Evolutionary conservation across 352 stramenopile genomes (phyloP).

Genomic region (Phytophthora melonis): DNA sequence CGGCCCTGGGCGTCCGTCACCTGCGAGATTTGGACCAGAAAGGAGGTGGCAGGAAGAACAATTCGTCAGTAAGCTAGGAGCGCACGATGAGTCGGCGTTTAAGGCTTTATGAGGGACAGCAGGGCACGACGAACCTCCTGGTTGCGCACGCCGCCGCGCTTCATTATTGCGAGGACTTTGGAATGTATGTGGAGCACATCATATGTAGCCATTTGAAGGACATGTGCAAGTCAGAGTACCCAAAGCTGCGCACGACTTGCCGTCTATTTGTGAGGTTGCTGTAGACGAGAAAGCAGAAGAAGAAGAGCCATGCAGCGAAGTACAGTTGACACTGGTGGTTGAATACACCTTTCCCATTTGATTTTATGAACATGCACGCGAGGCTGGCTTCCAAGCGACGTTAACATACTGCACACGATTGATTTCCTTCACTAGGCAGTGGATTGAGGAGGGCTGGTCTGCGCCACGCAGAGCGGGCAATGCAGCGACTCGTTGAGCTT

Average conservation of each 20-base stretch:
- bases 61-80: neutral
- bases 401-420: constrained; percentile 5
- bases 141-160: constrained; percentile 59
- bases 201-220: constrained; percentile 14
- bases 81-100: neutral
- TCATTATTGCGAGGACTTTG: constrained; percentile 38
- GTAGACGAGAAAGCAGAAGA: constrained; percentile 17
- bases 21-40: constrained; percentile 28
- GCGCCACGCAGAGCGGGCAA: constrained; percentile 66
- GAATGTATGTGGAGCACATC: neutral
- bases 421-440: constrained; percentile 12
- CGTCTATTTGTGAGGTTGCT: constrained; percentile 10
- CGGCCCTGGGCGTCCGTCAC: constrained; percentile 79
- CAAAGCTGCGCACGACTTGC: neutral
- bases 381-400: neutral
- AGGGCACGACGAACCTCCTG: constrained; percentile 53
- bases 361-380: constrained; percentile 29
- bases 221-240: neutral
- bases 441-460: constrained; percentile 26
- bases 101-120: neutral
- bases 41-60: neutral
- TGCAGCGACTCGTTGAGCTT: constrained; percentile 81
- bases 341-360: constrained; percentile 11
- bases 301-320: constrained; percentile 9
- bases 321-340: neutral